Percentiles rank a stretch among this genome's conserved stretches.
Evolutionary conservation across 257 asterid genomes (phyloP).

Genomic region (Primulina huaijiensis): DNA sequence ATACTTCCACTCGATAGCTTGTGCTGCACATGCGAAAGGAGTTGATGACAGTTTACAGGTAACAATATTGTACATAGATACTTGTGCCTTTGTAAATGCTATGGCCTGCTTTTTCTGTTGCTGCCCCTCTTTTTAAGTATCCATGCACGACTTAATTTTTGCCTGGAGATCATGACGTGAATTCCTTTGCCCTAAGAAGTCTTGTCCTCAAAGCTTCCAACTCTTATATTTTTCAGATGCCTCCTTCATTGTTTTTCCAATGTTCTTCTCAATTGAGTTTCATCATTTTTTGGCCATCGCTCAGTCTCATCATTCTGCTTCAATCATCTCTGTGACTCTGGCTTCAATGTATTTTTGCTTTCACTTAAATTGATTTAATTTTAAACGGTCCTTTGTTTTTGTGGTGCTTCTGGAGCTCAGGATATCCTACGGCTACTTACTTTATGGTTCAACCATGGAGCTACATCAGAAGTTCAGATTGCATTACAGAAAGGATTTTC

Average conservation of each 20-base stretch:
- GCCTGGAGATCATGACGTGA: constrained; percentile 1
- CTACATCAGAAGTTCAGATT: constrained; percentile 92
- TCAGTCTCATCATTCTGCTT: constrained; percentile 7
- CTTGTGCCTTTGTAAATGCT: constrained; percentile 16
- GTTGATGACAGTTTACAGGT: constrained; percentile 99
- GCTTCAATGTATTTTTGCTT: constrained; percentile 2
- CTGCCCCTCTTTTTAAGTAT: constrained; percentile 10
- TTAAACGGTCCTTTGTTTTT: constrained; percentile 5
- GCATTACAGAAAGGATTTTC: constrained; percentile 92
- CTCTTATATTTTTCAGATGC: constrained; percentile 15
- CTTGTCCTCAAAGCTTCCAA: background rate
- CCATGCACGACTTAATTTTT: constrained; percentile 7
- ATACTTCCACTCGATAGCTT: constrained; percentile 96
- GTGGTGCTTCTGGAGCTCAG: constrained; percentile 42
- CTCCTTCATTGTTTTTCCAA: constrained; percentile 9
- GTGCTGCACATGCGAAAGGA: constrained; percentile 95
- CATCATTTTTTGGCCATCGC: background rate
- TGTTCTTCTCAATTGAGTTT: constrained; percentile 17
- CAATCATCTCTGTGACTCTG: background rate
- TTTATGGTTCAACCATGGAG: constrained; percentile 99
- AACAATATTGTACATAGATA: constrained; percentile 15
- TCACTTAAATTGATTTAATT: constrained; percentile 4
- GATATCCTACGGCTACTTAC: constrained; percentile 98
- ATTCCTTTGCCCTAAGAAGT: constrained; percentile 18
- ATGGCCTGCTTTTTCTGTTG: constrained; percentile 17